phyloP scores from a whole-genome alignment of 768 basidiomycete species.

The Phaffia australis region DNA sequence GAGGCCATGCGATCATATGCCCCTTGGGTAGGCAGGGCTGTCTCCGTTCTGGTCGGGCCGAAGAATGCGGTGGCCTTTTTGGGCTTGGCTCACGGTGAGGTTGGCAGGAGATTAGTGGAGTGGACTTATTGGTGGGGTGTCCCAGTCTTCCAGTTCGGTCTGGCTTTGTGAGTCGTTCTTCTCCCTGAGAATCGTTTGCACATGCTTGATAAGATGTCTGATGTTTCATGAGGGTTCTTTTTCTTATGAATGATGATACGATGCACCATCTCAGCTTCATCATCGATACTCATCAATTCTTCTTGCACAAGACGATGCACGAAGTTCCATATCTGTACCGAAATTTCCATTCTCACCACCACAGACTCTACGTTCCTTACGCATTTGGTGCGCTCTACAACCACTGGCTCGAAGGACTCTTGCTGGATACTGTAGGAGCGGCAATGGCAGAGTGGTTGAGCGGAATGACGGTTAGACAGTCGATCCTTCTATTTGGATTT shows the following conservation, averaged over 20 bases:
- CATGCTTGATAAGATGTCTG: too few relatives aligned
- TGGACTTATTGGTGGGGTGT: conserved; percentile 88
- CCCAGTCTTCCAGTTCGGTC: conserved; percentile 57
- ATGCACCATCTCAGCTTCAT: conserved; percentile 52
- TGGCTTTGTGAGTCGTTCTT: conserved; percentile 64
- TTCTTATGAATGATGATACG: background rate
- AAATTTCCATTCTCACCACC: conserved; percentile 85
- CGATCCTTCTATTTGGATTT: conserved; percentile 58
- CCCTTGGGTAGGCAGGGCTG: conserved; percentile 40
- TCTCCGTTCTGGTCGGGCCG: conserved; percentile 43
- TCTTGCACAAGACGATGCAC: conserved; percentile 86
- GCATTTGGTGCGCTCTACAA: conserved; percentile 96
- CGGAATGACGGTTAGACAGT: conserved; percentile 66
- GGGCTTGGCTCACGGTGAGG: conserved; percentile 16
- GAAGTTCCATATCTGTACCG: conserved; percentile 80
- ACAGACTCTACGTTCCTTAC: conserved; percentile 91
- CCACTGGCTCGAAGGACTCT: conserved; percentile 86
- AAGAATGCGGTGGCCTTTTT: conserved; percentile 40
- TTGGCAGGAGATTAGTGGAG: conserved; percentile 45
- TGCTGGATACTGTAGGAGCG: conserved; percentile 73
- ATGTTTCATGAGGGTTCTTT: too few relatives aligned
- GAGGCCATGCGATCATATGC: conserved; percentile 40
- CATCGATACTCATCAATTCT: conserved; percentile 98
- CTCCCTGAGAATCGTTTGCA: background rate
- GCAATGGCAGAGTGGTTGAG: conserved; percentile 60